These are phyloP conservation scores for Pochonia chlamydosporia DNA, from an alignment of 2,329 filamentous ascomycete genomes.

Conservation along the genomic window DNA sequence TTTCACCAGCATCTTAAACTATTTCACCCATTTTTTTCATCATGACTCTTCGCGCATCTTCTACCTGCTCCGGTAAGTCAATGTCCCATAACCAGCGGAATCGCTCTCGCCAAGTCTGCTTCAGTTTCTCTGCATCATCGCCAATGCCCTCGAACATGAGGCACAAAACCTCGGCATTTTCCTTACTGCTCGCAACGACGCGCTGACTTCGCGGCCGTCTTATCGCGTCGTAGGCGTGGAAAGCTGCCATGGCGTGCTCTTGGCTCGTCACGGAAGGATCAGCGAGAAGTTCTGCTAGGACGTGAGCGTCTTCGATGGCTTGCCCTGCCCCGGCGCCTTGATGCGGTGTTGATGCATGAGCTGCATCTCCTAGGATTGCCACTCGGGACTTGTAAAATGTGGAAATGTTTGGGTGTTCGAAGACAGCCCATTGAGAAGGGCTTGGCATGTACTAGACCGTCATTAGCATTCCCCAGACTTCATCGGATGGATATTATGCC, in stretches of 20 bases:
- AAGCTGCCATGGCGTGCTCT: conserved; percentile 5
- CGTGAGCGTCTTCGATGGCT: conserved; percentile 29
- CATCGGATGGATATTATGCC: not conserved
- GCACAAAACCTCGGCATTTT: conserved; percentile 10
- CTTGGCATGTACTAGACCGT: conserved; percentile 5
- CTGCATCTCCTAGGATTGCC: conserved; percentile 39
- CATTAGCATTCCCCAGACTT: not conserved
- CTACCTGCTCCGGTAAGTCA: conserved; percentile 2
- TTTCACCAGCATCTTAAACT: too few species aligned
- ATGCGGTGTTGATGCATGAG: conserved; percentile 42
- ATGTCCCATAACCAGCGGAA: not conserved
- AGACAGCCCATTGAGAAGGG: conserved; percentile 12
- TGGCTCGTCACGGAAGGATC: not conserved
- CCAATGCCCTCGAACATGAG: conserved; percentile 5
- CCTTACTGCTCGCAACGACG: conserved; percentile 10
- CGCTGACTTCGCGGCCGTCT: conserved; percentile 11
- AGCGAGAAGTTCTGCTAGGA: conserved; percentile 13
- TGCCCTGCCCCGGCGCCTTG: conserved; percentile 37
- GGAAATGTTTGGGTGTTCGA: conserved; percentile 10
- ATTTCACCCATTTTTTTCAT: not conserved
- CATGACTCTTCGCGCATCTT: conserved; percentile 1
- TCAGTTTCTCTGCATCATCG: conserved; percentile 9
- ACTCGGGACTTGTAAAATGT: conserved; percentile 22
- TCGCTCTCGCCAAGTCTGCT: conserved; percentile 1
- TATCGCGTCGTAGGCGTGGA: conserved; percentile 11